Base-by-base conservation (phyloP, 179 eudicot genomes). In the Nepenthes alata region DNA sequence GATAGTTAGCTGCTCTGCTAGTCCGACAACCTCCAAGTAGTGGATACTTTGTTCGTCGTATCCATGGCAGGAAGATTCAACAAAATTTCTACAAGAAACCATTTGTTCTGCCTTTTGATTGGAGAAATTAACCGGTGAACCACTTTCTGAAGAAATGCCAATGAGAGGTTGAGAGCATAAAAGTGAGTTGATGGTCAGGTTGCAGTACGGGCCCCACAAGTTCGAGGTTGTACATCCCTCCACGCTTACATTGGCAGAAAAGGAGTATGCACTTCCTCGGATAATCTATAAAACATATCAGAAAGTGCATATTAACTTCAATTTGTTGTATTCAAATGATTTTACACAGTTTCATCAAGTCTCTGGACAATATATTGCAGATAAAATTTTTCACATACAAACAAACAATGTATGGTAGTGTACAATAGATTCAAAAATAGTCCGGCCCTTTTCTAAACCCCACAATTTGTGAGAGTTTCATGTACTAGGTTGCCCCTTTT, bases 191-290 rank as follows among this genome's bases (percentile, higher is more conserved):
- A 85, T 56, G 15, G 93, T 83, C 80, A 84, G 88, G 75, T 93
- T 85, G 78, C 98, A 93, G 71, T 72, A 85, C 54, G 68, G 84
- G 63, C 98, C 98, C 81, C 77, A 72, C 67, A 85, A 64, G 62
- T 72, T 73, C 53, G 90, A 67, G 41, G 70, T 67, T 37, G 58
- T 61, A 58, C 98, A 93, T 65, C 93, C 98, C 75, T 85, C 90
- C 53, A 93, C 85, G 58, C 72, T 84, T 65, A 93, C 76, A 68
- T 89, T 89, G 36, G 88, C 90, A 67, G 82, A 72, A 72, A 81
- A 85, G 37, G 93, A 79, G 73, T 68, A 83, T 41, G 77, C 41
- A 50, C 64, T 59, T 47, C 98, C 98, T 72, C 96, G 83, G 76
- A 75, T 83, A 58, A 93, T 89, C 98, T 93, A 85, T 76, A 81